Percentiles rank a stretch among this genome's conserved stretches.
phyloP scores from a whole-genome alignment of 352 stramenopile species.

The Phytopythium kandeliae region DNA sequence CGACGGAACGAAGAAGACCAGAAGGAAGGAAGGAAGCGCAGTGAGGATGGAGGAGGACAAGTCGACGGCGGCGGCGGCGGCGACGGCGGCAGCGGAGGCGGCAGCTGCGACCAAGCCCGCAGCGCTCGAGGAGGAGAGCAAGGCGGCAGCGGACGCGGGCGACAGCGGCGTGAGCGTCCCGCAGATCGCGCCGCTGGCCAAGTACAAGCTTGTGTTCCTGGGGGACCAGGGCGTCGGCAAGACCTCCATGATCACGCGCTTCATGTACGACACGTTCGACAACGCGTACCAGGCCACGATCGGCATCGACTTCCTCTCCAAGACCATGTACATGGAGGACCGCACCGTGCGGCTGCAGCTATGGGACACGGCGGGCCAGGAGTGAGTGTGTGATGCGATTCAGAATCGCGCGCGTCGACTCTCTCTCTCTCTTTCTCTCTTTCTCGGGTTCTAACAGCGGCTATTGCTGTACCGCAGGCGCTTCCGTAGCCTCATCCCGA shows the following conservation, averaged over 20 bases:
- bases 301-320: constrained; percentile 99
- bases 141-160: constrained; percentile 12
- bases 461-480: constrained; percentile 31
- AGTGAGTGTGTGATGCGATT: constrained; percentile 44
- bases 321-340: constrained; percentile 99
- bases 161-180: constrained; percentile 49
- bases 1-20: not conserved
- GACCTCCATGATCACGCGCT: constrained; percentile 99
- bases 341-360: constrained; percentile 98
- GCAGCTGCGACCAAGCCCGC: not conserved
- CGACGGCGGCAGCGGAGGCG: constrained; percentile 12
- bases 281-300: constrained; percentile 99
- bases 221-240: constrained; percentile 98
- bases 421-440: too few species aligned
- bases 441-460: constrained; percentile 2
- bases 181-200: constrained; percentile 88
- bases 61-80: not conserved
- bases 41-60: constrained; percentile 18
- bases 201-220: constrained; percentile 95
- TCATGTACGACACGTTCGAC: constrained; percentile 99
- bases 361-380: constrained; percentile 98
- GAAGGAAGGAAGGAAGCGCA: not conserved
- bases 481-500: constrained; percentile 94
- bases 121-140: constrained; percentile 18
- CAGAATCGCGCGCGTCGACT: constrained; percentile 4